Percentiles rank a stretch among this genome's conserved stretches.
Conservation (phyloP, 2,329 filamentous ascomycete species). For the Westerdykella aurantiaca region DNA sequence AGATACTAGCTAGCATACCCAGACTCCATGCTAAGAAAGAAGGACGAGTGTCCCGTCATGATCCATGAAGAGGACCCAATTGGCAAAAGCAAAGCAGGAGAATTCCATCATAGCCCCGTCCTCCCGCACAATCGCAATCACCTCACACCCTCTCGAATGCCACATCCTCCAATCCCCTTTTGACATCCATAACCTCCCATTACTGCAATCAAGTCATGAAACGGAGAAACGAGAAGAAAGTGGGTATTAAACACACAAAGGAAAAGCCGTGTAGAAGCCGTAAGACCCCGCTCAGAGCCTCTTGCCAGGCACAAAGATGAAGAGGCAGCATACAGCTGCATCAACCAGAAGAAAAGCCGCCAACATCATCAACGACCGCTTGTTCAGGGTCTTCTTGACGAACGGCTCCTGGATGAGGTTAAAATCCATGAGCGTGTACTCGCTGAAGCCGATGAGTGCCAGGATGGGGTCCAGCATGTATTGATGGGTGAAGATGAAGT, state of each 20-base stretch:
- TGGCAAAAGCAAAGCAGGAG: not conserved
- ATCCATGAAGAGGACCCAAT: not conserved
- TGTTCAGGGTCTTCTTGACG: conserved; percentile 76
- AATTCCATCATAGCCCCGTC: not conserved
- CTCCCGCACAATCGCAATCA: not conserved
- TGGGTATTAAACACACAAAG: conserved; percentile 17
- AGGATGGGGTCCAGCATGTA: conserved; percentile 92
- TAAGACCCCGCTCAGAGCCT: conserved; percentile 49
- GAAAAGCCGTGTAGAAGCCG: conserved; percentile 1
- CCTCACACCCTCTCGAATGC: not conserved
- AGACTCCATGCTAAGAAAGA: not conserved
- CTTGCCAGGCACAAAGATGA: conserved; percentile 91
- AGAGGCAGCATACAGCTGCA: conserved; percentile 77
- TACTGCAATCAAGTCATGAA: not conserved
- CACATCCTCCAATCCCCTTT: not conserved
- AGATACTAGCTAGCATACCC: not conserved
- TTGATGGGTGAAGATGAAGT: conserved; percentile 69
- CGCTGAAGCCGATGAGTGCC: conserved; percentile 82
- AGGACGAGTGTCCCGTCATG: not conserved
- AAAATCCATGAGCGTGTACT: conserved; percentile 95
- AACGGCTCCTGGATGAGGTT: conserved; percentile 84
- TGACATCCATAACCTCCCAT: not conserved
- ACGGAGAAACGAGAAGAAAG: conserved; percentile 8
- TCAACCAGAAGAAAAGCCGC: conserved; percentile 70
- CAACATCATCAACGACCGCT: conserved; percentile 76